Evolutionary conservation across 306 rosid species (phyloP).

Genomic region (Abrus precatorius): DNA sequence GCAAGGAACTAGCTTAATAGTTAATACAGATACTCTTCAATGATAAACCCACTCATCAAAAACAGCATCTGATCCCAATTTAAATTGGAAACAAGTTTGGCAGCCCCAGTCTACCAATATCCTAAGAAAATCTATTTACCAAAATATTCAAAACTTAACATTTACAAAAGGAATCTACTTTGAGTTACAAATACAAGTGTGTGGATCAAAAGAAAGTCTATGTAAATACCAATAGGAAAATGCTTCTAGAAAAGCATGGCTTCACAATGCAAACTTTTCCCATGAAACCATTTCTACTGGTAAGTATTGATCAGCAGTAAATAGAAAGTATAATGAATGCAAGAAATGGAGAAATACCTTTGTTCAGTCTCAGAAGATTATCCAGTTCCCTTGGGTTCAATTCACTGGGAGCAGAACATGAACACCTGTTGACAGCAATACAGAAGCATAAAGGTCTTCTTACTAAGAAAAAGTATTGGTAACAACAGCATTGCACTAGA

Average conservation of each 20-base stretch:
- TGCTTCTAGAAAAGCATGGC: conserved; percentile 19
- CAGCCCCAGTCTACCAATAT: not conserved
- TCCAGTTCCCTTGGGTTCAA: conserved; percentile 85
- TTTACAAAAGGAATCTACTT: not conserved
- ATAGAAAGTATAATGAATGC: conserved; percentile 8
- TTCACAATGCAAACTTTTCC: conserved; percentile 33
- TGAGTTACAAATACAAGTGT: conserved; percentile 13
- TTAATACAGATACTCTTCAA: conserved; percentile 10
- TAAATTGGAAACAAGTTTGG: not conserved
- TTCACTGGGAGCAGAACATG: conserved; percentile 87
- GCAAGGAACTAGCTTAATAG: conserved; percentile 7
- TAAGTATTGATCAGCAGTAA: conserved; percentile 24
- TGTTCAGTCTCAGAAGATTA: conserved; percentile 78
- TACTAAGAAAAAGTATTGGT: conserved; percentile 27
- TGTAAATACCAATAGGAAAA: conserved; percentile 36
- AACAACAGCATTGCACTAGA: conserved; percentile 15
- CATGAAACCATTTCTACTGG: conserved; percentile 34
- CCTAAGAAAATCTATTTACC: conserved; percentile 3
- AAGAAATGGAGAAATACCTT: conserved; percentile 64
- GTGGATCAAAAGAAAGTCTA: conserved; percentile 33
- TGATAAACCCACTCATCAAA: conserved; percentile 32
- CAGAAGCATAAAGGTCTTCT: conserved; percentile 42
- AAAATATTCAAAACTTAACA: conserved; percentile 1
- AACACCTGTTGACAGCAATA: conserved; percentile 69
- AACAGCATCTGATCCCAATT: conserved; percentile 28